Percentiles rank a stretch among this genome's conserved stretches.
Evolutionary conservation across 768 basidiomycete species (phyloP).

Genomic region (Asterophora lycoperdoides): DNA sequence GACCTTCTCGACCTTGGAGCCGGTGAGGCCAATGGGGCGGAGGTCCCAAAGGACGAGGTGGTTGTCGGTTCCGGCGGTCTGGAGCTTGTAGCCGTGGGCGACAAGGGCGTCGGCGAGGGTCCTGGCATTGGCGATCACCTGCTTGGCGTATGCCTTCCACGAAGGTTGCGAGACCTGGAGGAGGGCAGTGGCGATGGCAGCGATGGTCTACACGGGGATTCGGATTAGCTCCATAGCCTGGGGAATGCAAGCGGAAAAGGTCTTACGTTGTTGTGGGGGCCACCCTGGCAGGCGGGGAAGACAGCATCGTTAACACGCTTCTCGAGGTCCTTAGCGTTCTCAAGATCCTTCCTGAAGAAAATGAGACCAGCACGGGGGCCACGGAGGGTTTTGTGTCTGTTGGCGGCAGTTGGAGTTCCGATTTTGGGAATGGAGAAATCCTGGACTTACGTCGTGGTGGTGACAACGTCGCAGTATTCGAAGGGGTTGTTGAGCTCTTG

Average conservation of each 20-base stretch:
- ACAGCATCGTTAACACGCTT: conserved; percentile 97
- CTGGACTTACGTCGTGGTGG: conserved; percentile 81
- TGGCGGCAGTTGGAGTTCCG: conserved; percentile 2
- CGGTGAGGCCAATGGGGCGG: conserved; percentile 92
- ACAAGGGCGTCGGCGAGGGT: conserved; percentile 71
- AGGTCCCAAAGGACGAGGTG: conserved; percentile 98
- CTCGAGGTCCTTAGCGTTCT: conserved; percentile 81
- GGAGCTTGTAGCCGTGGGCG: conserved; percentile 87
- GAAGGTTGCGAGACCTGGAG: conserved; percentile 86
- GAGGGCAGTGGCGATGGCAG: conserved; percentile 89
- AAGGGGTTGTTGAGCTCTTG: conserved; percentile 89
- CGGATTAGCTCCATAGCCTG: neutral
- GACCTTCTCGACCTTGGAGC: conserved; percentile 97
- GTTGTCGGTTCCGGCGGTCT: conserved; percentile 96
- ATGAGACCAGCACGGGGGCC: conserved; percentile 97
- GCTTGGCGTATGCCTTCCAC: conserved; percentile 89
- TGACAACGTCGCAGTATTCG: conserved; percentile 95
- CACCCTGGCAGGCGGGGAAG: conserved; percentile 99
- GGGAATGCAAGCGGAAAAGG: neutral
- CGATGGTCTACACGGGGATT: conserved; percentile 65
- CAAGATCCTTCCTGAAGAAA: conserved; percentile 95
- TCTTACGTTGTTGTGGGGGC: conserved; percentile 94
- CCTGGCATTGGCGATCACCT: conserved; percentile 86
- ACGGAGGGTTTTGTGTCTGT: conserved; percentile 95
- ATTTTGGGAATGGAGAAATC: neutral